A percentile compares a stretch with the other conserved stretches of the same genome.
Conservation (phyloP, 2,329 filamentous ascomycete species). For the Metarhizium humberi region DNA sequence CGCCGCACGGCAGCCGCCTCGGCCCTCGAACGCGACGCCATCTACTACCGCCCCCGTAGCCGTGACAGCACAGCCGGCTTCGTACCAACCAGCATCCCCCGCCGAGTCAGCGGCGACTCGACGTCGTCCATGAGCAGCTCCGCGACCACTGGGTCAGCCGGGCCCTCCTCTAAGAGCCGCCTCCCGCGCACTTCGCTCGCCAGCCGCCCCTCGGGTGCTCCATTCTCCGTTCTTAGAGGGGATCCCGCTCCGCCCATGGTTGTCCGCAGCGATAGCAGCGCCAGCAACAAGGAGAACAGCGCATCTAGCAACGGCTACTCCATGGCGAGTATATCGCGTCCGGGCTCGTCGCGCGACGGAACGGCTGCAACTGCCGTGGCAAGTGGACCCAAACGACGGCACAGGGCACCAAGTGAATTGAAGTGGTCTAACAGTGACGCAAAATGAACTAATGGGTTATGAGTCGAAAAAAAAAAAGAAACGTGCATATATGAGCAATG, state of each 20-base stretch:
- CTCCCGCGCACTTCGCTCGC: conserved; percentile 29
- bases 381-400: conserved; percentile 15
- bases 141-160: conserved; percentile 1
- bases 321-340: background rate
- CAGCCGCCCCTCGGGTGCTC: conserved; percentile 14
- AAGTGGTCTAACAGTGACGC: conserved; percentile 15
- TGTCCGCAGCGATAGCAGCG: conserved; percentile 28
- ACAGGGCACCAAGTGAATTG: conserved; percentile 15
- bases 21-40: conserved; percentile 31
- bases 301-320: background rate
- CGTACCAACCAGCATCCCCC: conserved; percentile 29
- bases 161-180: conserved; percentile 23
- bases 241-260: conserved; percentile 19
- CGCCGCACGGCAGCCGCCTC: conserved; percentile 21
- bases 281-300: conserved; percentile 30
- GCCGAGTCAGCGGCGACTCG: conserved; percentile 33
- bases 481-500: background rate
- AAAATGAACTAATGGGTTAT: background rate
- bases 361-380: conserved; percentile 3
- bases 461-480: background rate
- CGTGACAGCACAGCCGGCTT: conserved; percentile 21
- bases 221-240: conserved; percentile 6
- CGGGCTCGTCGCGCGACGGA: conserved; percentile 3
- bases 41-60: conserved; percentile 32
- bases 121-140: conserved; percentile 14